A percentile compares a stretch with the other conserved stretches of the same genome.
Conservation (phyloP, 352 stramenopile genomes). For the Phytophthora tentaculata region DNA sequence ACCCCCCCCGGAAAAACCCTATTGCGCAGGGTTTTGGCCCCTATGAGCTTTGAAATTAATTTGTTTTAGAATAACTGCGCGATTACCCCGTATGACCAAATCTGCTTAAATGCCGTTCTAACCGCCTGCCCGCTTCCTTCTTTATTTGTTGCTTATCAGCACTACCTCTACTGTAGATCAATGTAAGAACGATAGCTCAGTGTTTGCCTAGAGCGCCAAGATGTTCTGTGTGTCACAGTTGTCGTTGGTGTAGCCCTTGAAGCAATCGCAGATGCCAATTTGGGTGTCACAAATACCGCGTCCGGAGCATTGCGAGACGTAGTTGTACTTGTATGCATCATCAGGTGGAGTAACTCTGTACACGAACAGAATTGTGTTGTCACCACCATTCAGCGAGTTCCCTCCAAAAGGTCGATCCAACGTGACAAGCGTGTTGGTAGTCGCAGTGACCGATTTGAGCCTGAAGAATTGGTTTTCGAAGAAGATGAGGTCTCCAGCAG, state of each 20-base stretch:
- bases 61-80: too few species aligned
- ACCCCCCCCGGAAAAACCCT: too few species aligned
- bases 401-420: conserved; percentile 64
- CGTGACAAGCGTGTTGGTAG: conserved; percentile 8
- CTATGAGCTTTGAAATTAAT: too few species aligned
- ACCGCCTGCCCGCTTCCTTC: neutral
- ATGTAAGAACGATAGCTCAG: neutral
- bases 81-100: too few species aligned
- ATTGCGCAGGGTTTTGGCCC: too few species aligned
- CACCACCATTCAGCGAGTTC: conserved; percentile 25
- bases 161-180: too few species aligned
- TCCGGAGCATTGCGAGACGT: conserved; percentile 77
- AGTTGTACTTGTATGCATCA: conserved; percentile 58
- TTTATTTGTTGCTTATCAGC: neutral
- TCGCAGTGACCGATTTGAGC: conserved; percentile 10
- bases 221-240: conserved; percentile 87
- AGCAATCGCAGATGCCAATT: conserved; percentile 84
- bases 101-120: too few species aligned
- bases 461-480: conserved; percentile 73
- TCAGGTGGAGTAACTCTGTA: conserved; percentile 48
- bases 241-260: conserved; percentile 91
- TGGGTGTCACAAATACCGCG: conserved; percentile 75
- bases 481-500: conserved; percentile 46
- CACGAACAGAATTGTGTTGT: conserved; percentile 2
- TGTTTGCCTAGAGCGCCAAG: conserved; percentile 55